A percentile compares a stretch with the other conserved stretches of the same genome.
phyloP scores from a whole-genome alignment of 1,139 yeast species.

The Diutina rugosa region DNA sequence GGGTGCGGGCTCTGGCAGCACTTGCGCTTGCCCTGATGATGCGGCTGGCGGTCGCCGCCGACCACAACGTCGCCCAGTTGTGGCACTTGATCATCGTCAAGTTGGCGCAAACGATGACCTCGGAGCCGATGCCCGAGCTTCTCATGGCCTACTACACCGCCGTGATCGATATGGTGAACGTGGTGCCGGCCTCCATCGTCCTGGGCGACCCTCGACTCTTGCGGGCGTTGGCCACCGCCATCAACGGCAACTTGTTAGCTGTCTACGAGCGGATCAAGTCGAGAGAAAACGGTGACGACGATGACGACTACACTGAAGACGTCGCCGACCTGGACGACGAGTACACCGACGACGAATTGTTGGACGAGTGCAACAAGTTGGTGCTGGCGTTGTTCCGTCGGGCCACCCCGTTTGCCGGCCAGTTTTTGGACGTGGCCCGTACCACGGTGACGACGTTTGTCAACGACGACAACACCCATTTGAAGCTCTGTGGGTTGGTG shows the following conservation, averaged over 20 bases:
- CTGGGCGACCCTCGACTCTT: constrained; percentile 37
- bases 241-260: constrained; percentile 51
- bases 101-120: constrained; percentile 52
- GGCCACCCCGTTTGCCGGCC: constrained; percentile 47
- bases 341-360: constrained; percentile 77
- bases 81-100: constrained; percentile 68
- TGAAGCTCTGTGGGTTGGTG: constrained; percentile 70
- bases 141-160: constrained; percentile 68
- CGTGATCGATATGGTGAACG: constrained; percentile 51
- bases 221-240: constrained; percentile 42
- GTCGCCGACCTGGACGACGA: constrained; percentile 74
- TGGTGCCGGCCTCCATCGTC: constrained; percentile 53
- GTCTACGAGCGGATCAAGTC: constrained; percentile 59
- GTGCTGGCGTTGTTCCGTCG: constrained; percentile 64
- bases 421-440: constrained; percentile 46
- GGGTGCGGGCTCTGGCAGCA: constrained; percentile 86
- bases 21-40: constrained; percentile 70
- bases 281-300: constrained; percentile 48
- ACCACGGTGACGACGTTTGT: constrained; percentile 37
- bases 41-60: constrained; percentile 52
- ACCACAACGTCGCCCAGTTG: constrained; percentile 41
- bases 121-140: constrained; percentile 79
- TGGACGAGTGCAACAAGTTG: constrained; percentile 76
- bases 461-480: constrained; percentile 52
- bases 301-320: constrained; percentile 61